Evolutionary conservation across 2,329 filamentous ascomycete species (phyloP), one percentile per base, ranked within the genome.

Genomic region (Ascochyta fabae): DNA sequence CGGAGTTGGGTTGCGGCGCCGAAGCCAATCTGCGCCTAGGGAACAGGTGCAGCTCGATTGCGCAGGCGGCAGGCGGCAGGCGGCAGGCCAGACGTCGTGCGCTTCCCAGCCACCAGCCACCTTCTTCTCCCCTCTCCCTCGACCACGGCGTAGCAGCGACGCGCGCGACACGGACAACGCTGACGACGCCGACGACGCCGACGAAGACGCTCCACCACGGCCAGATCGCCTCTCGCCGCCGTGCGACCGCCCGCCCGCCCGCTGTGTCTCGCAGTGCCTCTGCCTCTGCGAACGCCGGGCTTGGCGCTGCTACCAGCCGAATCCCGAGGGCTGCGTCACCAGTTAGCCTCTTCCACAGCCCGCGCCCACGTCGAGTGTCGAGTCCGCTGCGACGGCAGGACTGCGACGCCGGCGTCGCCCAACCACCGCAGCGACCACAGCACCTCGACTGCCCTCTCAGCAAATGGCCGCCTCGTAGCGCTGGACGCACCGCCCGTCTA

Each of bases 401-500:
- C 42, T 45, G 48, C 61, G 41, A 38, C 50, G 35, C 38, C 51
- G 39, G 41, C 56, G 45, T 61, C 64, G 68, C 66, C 65, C 66
- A 61, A 47, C 61, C 19, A 19, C 19, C 19, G 3, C 19, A 19
- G 19, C 19, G 19, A 19, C 40, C 49, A 42, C 47, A 24, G 16
- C 42, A 6, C 29, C 53, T 27, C 41, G 40, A n/a, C 35, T 38
- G 23, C 50, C 62, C 58, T 12, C 10, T 27, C 53, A 48, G 55
- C 61, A 59, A 53, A 72, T 71, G 69, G 64, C 63, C 42, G 47
- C 49, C 24, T 58, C 55, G n/a, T 65, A 59, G 59, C 50, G 29
- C 39, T 29, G 42, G 35, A 48, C 44, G 45, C 48, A 29, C 26
- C 10, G 48, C 31, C 42, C 48, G 51, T 45, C 50, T 34, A 6